phyloP scores from a whole-genome alignment of 2,329 filamentous ascomycete species.

The Orbilia brochopaga region DNA sequence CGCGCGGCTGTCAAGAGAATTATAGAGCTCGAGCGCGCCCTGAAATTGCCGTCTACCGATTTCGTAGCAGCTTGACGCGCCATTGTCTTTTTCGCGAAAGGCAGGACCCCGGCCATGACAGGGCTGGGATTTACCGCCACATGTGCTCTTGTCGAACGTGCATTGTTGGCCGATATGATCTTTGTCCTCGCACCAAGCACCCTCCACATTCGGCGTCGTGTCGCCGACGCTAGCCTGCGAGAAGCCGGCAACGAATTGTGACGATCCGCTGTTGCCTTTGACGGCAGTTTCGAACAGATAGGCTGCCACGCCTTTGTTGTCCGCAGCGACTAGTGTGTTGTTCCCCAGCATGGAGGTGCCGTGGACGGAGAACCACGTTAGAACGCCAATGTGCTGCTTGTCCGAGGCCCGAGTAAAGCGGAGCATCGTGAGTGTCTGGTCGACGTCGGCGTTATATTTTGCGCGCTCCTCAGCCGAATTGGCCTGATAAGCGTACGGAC shows the following conservation, averaged over 20 bases:
- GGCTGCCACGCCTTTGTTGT: slow-evolving; percentile 94
- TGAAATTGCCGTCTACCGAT: slow-evolving; percentile 75
- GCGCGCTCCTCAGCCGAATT: slow-evolving; percentile 79
- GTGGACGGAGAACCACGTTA: slow-evolving; percentile 92
- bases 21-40: slow-evolving; percentile 64
- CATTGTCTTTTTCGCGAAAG: slow-evolving; percentile 68
- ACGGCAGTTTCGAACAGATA: slow-evolving; percentile 79
- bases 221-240: slow-evolving; percentile 91
- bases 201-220: slow-evolving; percentile 84
- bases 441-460: slow-evolving; percentile 65
- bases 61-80: slow-evolving; percentile 73
- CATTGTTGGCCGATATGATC: slow-evolving; percentile 65
- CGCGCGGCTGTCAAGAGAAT: slow-evolving; percentile 54
- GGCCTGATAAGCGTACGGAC: slow-evolving; percentile 82
- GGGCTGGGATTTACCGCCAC: slow-evolving; percentile 71
- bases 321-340: slow-evolving; percentile 88
- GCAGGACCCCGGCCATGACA: slow-evolving; percentile 77
- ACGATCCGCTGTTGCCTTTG: slow-evolving; percentile 63
- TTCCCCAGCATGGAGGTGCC: slow-evolving; percentile 90
- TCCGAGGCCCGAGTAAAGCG: slow-evolving; percentile 77
- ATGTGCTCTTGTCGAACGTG: slow-evolving; percentile 82
- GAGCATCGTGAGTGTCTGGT: slow-evolving; percentile 72
- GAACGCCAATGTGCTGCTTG: slow-evolving; percentile 71
- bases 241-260: slow-evolving; percentile 83
- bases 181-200: slow-evolving; percentile 87